Evolutionary conservation across 257 asterid species (phyloP).

Genomic region (Cynanchum wilfordii): DNA sequence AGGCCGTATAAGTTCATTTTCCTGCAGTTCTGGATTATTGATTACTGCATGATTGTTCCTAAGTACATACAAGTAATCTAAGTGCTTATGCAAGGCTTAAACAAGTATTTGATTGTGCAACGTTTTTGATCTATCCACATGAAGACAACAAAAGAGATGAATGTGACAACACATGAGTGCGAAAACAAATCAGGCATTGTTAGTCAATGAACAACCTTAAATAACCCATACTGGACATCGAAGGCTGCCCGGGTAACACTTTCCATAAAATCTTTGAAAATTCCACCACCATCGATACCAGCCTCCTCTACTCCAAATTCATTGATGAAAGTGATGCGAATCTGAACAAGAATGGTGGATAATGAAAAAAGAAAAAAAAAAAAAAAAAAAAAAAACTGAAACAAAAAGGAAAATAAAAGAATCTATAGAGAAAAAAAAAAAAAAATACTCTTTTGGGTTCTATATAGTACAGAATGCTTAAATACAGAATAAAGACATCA

Average conservation of each 20-base stretch:
- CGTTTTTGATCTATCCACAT: not conserved
- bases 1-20: not conserved
- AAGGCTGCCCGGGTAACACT: constrained; percentile 82
- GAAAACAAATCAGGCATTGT: not conserved
- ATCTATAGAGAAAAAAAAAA: not conserved
- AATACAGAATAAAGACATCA: constrained; percentile 27
- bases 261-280: constrained; percentile 99
- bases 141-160: not conserved
- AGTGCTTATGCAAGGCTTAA: not conserved
- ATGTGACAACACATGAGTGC: not conserved
- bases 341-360: constrained; percentile 38
- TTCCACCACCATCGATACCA: constrained; percentile 99
- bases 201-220: constrained; percentile 55
- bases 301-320: constrained; percentile 99
- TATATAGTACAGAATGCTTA: not conserved
- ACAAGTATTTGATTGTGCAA: not conserved
- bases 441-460: not conserved
- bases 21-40: not conserved
- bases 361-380: not conserved
- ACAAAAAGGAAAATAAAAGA: not conserved
- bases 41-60: not conserved
- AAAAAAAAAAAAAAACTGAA: not conserved
- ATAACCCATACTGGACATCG: constrained; percentile 93
- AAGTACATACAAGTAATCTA: not conserved
- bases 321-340: constrained; percentile 79